These are phyloP conservation scores for Kwoniella dendrophila DNA, from an alignment of 768 basidiomycete genomes.

Conservation along the genomic window DNA sequence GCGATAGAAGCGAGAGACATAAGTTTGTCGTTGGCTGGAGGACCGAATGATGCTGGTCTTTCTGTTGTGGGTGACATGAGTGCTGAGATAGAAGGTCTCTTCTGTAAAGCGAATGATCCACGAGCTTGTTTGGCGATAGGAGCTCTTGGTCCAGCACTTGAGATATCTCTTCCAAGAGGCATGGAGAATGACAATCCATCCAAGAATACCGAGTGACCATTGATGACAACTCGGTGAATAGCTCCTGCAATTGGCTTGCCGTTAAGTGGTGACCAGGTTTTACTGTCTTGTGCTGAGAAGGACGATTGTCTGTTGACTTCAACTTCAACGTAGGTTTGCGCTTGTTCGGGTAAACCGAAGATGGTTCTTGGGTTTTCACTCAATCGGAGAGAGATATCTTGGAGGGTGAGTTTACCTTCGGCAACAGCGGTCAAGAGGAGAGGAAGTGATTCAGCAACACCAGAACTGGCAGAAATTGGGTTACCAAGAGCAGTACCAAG, in stretches of 20 bases:
- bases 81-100: constrained; percentile 40
- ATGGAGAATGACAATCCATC: constrained; percentile 70
- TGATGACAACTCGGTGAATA: constrained; percentile 86
- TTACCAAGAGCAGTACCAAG: constrained; percentile 68
- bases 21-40: constrained; percentile 32
- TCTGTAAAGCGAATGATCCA: constrained; percentile 51
- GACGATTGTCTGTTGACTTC: constrained; percentile 74
- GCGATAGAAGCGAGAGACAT: constrained; percentile 52
- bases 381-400: constrained; percentile 77
- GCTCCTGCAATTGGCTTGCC: constrained; percentile 67
- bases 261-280: constrained; percentile 79
- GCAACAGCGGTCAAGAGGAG: constrained; percentile 82
- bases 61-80: constrained; percentile 31
- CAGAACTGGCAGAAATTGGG: constrained; percentile 69
- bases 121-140: constrained; percentile 49
- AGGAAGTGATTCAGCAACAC: constrained; percentile 83
- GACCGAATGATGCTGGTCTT: constrained; percentile 17
- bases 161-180: constrained; percentile 59
- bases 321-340: constrained; percentile 86
- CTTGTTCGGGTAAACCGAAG: constrained; percentile 84
- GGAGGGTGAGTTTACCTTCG: constrained; percentile 74
- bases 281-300: constrained; percentile 57
- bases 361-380: constrained; percentile 92
- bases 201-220: constrained; percentile 83
- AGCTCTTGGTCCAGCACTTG: constrained; percentile 40